Percentiles rank a stretch among this genome's conserved stretches.
Evolutionary conservation across 805 yeast genomes (phyloP).

Genomic region (Vanderwaltozyma tropicalis): DNA sequence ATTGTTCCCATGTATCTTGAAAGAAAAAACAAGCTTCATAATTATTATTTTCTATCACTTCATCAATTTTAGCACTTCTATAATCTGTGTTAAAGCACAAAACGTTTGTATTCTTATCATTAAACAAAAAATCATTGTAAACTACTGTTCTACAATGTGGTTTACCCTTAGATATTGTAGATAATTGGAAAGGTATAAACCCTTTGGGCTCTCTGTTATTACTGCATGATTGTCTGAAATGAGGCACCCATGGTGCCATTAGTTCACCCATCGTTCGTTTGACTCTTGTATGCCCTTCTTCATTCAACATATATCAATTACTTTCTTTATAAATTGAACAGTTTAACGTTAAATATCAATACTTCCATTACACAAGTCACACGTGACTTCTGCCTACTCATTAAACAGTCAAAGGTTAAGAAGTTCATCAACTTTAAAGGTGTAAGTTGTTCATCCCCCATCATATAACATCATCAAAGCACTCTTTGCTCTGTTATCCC

Average conservation of each 20-base stretch:
- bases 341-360: no score
- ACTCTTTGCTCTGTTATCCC: no score
- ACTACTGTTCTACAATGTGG: conserved; percentile 67
- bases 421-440: no score
- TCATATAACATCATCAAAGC: no score
- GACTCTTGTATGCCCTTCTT: no score
- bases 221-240: conserved; percentile 43
- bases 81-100: conserved; percentile 62
- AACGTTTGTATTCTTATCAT: conserved; percentile 56
- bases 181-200: conserved; percentile 54
- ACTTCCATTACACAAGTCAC: no score
- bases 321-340: no score
- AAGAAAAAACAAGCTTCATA: conserved; percentile 76
- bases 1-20: conserved; percentile 50
- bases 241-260: conserved; percentile 73
- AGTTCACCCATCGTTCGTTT: conserved; percentile 29
- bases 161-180: conserved; percentile 42
- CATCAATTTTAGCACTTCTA: conserved; percentile 53
- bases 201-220: conserved; percentile 34
- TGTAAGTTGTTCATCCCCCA: no score
- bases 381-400: no score
- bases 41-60: conserved; percentile 32
- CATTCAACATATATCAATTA: no score
- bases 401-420: no score
- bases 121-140: conserved; percentile 64